These are phyloP conservation scores for Neurospora sp. DNA, from an alignment of 495 filamentous ascomycete genomes.

Conservation along the genomic window DNA sequence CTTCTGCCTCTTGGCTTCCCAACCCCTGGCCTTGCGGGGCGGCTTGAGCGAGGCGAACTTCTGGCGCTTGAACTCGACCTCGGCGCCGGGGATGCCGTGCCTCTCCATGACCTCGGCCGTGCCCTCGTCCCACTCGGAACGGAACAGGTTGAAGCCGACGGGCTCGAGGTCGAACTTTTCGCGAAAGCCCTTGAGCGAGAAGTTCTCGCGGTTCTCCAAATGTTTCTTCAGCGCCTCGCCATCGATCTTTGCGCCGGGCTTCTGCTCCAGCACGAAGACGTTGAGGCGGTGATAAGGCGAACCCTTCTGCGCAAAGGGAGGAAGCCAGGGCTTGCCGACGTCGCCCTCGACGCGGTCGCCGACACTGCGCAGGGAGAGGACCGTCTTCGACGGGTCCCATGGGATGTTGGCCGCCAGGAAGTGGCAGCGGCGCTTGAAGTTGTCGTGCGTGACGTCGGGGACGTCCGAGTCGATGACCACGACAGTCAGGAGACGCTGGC, in stretches of 20 bases:
- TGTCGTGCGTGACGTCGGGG: constrained; percentile 64
- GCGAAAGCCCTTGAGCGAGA: constrained; percentile 61
- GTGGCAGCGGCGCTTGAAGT: constrained; percentile 71
- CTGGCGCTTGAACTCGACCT: constrained; percentile 76
- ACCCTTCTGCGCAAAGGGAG: constrained; percentile 81
- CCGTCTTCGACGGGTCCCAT: constrained; percentile 37
- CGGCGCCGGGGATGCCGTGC: constrained; percentile 60
- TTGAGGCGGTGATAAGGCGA: constrained; percentile 81
- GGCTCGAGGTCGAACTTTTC: constrained; percentile 56
- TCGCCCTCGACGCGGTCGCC: constrained; percentile 28
- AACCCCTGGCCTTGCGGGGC: constrained; percentile 40
- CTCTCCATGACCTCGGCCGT: constrained; percentile 78
- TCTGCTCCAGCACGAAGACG: constrained; percentile 76
- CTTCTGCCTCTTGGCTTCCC: constrained; percentile 46
- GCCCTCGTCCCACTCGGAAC: constrained; percentile 77
- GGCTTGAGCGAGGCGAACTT: constrained; percentile 43
- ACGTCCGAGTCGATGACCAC: constrained; percentile 87
- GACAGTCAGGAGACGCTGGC: constrained; percentile 70
- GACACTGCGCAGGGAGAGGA: constrained; percentile 36
- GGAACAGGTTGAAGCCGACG: constrained; percentile 79
- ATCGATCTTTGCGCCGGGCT: constrained; percentile 49
- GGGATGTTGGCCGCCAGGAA: constrained; percentile 63
- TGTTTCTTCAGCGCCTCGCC: constrained; percentile 44
- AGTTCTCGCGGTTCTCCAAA: constrained; percentile 45
- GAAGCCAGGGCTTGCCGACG: constrained; percentile 70